Evolutionary conservation across 495 filamentous ascomycete species (phyloP).

Genomic region (Neurospora pannonica): DNA sequence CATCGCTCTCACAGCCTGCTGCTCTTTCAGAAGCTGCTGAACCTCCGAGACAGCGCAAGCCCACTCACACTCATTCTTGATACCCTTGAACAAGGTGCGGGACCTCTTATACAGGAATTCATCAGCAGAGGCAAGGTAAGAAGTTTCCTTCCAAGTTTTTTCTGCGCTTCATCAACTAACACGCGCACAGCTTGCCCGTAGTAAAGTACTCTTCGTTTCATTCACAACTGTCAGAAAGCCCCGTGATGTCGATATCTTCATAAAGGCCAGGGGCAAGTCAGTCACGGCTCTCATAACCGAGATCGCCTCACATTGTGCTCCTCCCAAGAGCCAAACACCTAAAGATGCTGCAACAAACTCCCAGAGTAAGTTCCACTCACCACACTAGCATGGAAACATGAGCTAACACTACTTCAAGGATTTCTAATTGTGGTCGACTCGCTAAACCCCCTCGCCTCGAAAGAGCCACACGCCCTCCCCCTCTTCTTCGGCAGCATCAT

Average conservation of each 20-base stretch:
- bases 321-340: constrained; percentile 24
- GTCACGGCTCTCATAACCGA: constrained; percentile 43
- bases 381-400: constrained; percentile 9
- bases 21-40: constrained; percentile 74
- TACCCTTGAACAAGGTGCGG: constrained; percentile 71
- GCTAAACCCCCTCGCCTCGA: constrained; percentile 42
- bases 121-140: constrained; percentile 63
- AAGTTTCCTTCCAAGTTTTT: not conserved
- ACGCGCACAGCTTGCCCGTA: constrained; percentile 31
- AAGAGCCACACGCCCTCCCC: constrained; percentile 33
- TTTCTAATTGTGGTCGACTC: constrained; percentile 54
- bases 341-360: constrained; percentile 9
- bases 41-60: constrained; percentile 65
- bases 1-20: constrained; percentile 79
- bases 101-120: constrained; percentile 63
- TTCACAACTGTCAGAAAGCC: constrained; percentile 57
- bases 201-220: constrained; percentile 65
- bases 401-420: constrained; percentile 32
- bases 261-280: constrained; percentile 52
- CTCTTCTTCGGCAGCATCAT: constrained; percentile 48
- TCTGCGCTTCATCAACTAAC: constrained; percentile 1
- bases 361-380: constrained; percentile 28
- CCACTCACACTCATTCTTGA: constrained; percentile 83
- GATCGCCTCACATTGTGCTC: constrained; percentile 40
- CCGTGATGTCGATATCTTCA: constrained; percentile 48